A percentile compares a stretch with the other conserved stretches of the same genome.
Evolutionary conservation across 192 early-diverging fungal genomes (phyloP).

Genomic region (Gryganskiella cystojenkinii): DNA sequence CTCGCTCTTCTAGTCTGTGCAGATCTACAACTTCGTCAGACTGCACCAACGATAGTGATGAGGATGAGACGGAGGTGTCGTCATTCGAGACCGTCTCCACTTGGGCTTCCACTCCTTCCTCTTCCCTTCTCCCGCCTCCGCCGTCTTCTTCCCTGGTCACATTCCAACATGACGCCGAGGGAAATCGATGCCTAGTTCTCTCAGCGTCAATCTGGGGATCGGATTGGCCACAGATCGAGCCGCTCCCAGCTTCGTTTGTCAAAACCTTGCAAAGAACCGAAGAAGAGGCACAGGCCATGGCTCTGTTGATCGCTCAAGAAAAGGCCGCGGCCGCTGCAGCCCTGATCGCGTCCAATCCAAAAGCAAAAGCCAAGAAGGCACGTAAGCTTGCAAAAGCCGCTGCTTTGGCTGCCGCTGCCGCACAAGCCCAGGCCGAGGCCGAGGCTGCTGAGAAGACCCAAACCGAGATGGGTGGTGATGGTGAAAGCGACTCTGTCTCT

Average conservation of each 20-base stretch:
- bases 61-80: too few species aligned
- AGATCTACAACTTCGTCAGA: background rate
- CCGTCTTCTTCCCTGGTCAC: background rate
- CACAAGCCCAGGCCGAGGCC: background rate
- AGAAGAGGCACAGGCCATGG: conserved; percentile 20
- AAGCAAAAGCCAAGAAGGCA: conserved; percentile 31
- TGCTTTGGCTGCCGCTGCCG: conserved; percentile 20
- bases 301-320: conserved; percentile 12
- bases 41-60: background rate
- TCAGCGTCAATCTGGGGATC: conserved; percentile 47
- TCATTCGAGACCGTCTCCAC: background rate
- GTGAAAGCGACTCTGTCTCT: too few species aligned
- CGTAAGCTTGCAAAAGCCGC: conserved; percentile 22
- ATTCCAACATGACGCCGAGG: background rate
- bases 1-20: too few species aligned
- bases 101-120: conserved; percentile 1
- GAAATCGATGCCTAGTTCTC: conserved; percentile 9
- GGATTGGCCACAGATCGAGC: conserved; percentile 50
- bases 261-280: conserved; percentile 29
- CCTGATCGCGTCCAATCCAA: conserved; percentile 4
- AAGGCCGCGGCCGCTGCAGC: conserved; percentile 7
- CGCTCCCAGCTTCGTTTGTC: conserved; percentile 37
- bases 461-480: background rate
- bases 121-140: conserved; percentile 10
- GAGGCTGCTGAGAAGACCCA: background rate